Base-by-base conservation (phyloP, 257 asterid genomes). In the Misopates orontium region DNA sequence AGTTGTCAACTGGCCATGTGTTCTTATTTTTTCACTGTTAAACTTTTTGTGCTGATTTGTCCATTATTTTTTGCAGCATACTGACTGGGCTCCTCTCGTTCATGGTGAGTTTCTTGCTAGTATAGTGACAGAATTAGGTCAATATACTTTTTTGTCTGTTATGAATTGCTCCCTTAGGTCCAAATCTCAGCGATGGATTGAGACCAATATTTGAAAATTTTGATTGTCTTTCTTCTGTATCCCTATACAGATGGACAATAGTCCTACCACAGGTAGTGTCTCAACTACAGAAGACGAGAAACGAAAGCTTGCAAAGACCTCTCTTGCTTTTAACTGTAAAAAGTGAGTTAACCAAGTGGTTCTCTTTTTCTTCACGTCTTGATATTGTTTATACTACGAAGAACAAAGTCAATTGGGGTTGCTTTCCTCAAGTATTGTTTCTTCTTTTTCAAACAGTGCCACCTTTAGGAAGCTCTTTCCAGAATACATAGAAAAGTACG, bases 231-330 rank as follows among this genome's bases (percentile, higher is more conserved):
- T 9, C 42, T 36, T 8, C 42, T 36, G 6, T 60, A 40, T 61
- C 4, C 11, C 66, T 36, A 56, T 80, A 74, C 87, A 90, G 98
- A 88, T 86, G 95, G 99, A 90, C 79, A 79, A 66, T 67, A 87
- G 95, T 73, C 98, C 97, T 28, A 94, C 99, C 56, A 94, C 96
- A 15, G 99, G 99, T 73, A 91, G 96, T 32, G 98, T 94, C 73
- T 74, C 95, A 45, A 83, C 96, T 66, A 82, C 98, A 5, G 87
- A 75, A 31, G 86, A 75, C 74, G 98, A 88, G 85, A 94, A 88
- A 72, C 85, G 75, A 56, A 79, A 66, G 79, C 96, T 90, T 60
- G 99, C 99, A 22, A 90, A 84, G 77, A 76, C 94, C 40, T 90
- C 99, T 56, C 86, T 90, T 75, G 91, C 93, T 66, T 90, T 83